phyloP scores from a whole-genome alignment of 2,329 filamentous ascomycete genomes.

The Calonectria crousiana region DNA sequence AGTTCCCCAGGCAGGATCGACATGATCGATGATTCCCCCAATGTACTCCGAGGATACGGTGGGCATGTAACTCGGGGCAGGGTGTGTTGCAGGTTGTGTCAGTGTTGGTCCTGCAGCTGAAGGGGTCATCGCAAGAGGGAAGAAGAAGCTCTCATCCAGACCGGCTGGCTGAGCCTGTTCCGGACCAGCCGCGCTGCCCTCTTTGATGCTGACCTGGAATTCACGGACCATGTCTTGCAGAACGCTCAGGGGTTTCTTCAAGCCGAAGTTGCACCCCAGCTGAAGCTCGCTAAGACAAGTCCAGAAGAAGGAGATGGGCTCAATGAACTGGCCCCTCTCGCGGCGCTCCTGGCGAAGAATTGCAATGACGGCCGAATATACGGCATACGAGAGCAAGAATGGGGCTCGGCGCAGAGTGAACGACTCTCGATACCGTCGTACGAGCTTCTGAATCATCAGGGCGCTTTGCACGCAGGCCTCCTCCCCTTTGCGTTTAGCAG shows the following conservation, averaged over 20 bases:
- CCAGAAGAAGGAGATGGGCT: conserved; percentile 54
- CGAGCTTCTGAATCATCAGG: conserved; percentile 52
- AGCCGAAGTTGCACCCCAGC: conserved; percentile 50
- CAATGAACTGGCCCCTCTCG: conserved; percentile 46
- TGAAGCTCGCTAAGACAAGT: conserved; percentile 50
- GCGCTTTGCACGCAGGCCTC: conserved; percentile 48
- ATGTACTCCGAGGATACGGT: conserved; percentile 35
- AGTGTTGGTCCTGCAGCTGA: conserved; percentile 22
- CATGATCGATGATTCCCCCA: conserved; percentile 38
- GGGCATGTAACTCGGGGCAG: conserved; percentile 36
- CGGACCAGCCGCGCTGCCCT: conserved; percentile 36
- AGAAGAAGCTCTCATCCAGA: conserved; percentile 48
- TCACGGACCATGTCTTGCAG: conserved; percentile 50
- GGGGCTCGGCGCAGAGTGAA: conserved; percentile 55
- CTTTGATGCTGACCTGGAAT: conserved; percentile 46
- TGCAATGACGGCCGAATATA: conserved; percentile 52
- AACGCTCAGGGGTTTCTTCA: conserved; percentile 51
- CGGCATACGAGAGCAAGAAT: conserved; percentile 56
- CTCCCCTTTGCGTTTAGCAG: conserved; percentile 42
- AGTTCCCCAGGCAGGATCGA: conserved; percentile 40
- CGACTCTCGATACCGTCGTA: conserved; percentile 51
- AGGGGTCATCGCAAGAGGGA: conserved; percentile 43
- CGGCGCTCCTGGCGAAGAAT: conserved; percentile 48
- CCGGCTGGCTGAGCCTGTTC: conserved; percentile 39
- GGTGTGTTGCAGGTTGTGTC: conserved; percentile 18